A percentile compares a stretch with the other conserved stretches of the same genome.
Evolutionary conservation across 225 moss, liverwort and hornwort species (phyloP).

Genomic region (Polytrichum formosum): DNA sequence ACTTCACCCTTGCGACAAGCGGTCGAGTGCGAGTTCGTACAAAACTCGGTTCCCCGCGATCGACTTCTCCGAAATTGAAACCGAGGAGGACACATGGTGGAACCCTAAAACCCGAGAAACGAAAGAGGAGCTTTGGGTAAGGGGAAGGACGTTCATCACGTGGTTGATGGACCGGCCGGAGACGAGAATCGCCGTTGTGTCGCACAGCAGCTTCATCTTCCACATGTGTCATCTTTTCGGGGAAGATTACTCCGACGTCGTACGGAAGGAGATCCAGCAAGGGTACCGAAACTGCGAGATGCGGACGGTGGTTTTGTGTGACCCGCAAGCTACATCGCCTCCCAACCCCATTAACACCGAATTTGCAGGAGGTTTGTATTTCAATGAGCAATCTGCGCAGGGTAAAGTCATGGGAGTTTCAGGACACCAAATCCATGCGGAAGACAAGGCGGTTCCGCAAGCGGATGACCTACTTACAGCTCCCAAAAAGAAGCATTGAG

Average conservation of each 20-base stretch:
- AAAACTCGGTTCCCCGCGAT: constrained; percentile 57
- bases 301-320: constrained; percentile 65
- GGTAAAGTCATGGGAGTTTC: constrained; percentile 17
- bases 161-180: constrained; percentile 67
- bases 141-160: constrained; percentile 53
- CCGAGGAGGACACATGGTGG: constrained; percentile 74
- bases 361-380: constrained; percentile 38
- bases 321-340: constrained; percentile 38
- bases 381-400: neutral
- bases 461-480: constrained; percentile 27
- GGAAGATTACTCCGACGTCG: constrained; percentile 42
- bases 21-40: constrained; percentile 52
- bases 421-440: constrained; percentile 11
- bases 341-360: constrained; percentile 18
- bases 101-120: constrained; percentile 39
- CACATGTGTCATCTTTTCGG: constrained; percentile 63
- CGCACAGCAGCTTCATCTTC: constrained; percentile 68
- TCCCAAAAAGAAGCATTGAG: neutral
- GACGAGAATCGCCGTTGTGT: constrained; percentile 69
- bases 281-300: constrained; percentile 82
- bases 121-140: constrained; percentile 43
- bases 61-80: constrained; percentile 65
- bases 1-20: constrained; percentile 67
- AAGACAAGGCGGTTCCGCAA: constrained; percentile 23
- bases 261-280: constrained; percentile 50